phyloP scores from a whole-genome alignment of 495 filamentous ascomycete genomes.

The Penicillium canariense region DNA sequence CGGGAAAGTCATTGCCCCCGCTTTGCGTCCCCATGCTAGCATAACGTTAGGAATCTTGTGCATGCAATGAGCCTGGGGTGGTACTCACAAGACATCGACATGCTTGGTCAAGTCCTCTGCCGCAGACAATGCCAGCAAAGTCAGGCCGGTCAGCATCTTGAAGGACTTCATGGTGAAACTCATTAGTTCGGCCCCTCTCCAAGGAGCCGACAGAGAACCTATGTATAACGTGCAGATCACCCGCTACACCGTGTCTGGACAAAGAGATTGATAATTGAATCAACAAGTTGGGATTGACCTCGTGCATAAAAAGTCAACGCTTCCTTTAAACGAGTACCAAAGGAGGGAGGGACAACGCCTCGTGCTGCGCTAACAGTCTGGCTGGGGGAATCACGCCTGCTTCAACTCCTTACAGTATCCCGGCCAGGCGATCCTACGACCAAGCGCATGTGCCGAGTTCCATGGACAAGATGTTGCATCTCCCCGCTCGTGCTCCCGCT shows the following conservation, averaged over 20 bases:
- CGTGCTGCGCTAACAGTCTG: background rate
- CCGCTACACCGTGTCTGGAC: background rate
- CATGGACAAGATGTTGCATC: background rate
- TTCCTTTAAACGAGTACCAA: background rate
- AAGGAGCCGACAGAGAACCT: too few relatives aligned
- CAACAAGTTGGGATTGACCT: background rate
- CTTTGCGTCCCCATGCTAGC: slow-evolving; percentile 33
- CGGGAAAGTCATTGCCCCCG: slow-evolving; percentile 71
- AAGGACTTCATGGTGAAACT: slow-evolving; percentile 6
- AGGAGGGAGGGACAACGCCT: background rate
- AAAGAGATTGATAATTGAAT: background rate
- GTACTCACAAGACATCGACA: slow-evolving; percentile 38
- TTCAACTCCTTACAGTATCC: background rate
- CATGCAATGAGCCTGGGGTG: background rate
- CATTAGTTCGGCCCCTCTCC: too few relatives aligned
- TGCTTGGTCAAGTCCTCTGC: slow-evolving; percentile 25
- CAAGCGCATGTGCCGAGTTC: slow-evolving; percentile 1
- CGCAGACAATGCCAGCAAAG: slow-evolving; percentile 5
- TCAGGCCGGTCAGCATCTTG: slow-evolving; percentile 11
- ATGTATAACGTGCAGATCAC: background rate
- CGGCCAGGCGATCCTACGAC: background rate
- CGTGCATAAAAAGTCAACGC: background rate
- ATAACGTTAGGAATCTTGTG: background rate
- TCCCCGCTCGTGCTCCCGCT: background rate
- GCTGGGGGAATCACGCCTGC: background rate